These are phyloP conservation scores for Juncus effusus DNA, from an alignment of 176 grass and related monocot species.

Conservation along the genomic window DNA sequence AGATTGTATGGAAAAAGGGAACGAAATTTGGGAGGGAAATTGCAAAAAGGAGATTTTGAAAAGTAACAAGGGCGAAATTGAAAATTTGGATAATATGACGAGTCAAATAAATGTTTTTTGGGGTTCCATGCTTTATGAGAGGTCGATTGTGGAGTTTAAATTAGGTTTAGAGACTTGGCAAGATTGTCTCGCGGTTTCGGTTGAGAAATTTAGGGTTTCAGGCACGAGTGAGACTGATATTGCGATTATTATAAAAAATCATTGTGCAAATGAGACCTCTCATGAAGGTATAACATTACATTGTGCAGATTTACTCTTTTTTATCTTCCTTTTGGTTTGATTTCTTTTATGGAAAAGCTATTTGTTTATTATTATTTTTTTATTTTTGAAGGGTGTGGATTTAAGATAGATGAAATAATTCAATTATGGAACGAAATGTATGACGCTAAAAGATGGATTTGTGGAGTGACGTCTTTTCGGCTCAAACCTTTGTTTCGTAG, in stretches of 20 bases:
- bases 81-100: conserved; percentile 58
- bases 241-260: conserved; percentile 71
- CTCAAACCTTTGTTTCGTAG: conserved; percentile 78
- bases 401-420: conserved; percentile 84
- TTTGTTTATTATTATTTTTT: conserved; percentile 10
- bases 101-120: conserved; percentile 87
- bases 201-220: conserved; percentile 76
- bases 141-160: conserved; percentile 81
- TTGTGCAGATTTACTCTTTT: not conserved
- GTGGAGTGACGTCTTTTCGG: conserved; percentile 57
- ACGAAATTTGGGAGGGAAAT: conserved; percentile 73
- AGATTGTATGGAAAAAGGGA: conserved; percentile 77
- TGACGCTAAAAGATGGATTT: conserved; percentile 76
- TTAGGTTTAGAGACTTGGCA: conserved; percentile 71
- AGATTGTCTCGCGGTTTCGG: conserved; percentile 61
- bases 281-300: conserved; percentile 58
- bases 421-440: conserved; percentile 93
- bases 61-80: conserved; percentile 46
- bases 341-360: not conserved
- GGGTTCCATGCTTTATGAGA: conserved; percentile 90
- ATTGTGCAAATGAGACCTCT: conserved; percentile 62
- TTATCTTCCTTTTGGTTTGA: not conserved
- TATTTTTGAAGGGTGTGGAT: conserved; percentile 57
- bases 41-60: conserved; percentile 61
- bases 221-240: conserved; percentile 62